Evolutionary conservation across 2,329 filamentous ascomycete genomes (phyloP), one percentile per base, ranked within the genome.

Genomic region (Claviceps citrina): DNA sequence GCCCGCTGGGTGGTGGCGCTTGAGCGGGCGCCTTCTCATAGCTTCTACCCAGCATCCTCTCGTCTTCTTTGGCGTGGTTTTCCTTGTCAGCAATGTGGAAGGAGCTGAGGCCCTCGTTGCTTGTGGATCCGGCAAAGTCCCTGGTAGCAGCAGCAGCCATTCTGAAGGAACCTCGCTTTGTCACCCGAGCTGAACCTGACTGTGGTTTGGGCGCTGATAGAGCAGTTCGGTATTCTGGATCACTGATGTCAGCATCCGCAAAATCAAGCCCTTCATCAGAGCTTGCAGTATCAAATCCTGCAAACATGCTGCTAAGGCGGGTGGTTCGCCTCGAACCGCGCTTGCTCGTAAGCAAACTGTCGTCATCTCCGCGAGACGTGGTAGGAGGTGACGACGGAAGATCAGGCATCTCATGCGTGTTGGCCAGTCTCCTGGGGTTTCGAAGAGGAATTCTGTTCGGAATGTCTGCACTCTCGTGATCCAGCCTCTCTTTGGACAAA

Each of bases 281-380:
- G 51, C 76, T 84, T 33, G 67, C 68, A 10, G 74, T 75, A 35
- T 89, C 83, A 48, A 93, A 91, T 0, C 84, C 84, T 25, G 84
- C 82, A 58, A 91, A 91, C n/a, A 93, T 65, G 54, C 83, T 91
- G 59, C 82, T 89, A 36, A 84, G 78, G 41, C 84, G 71, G 52
- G 82, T 78, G 13, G 79, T 72, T 44, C 78, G 72, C 54, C 81
- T 67, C 2, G 76, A 71, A 2, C 70, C 68, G 4, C 31, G 45
- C 39, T 68, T 71, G 41, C 59, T 63, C 1, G 78, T 81, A 2
- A 81, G 79, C 54, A 86, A 87, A 2, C 72, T 69, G 51, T 87
- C 45, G 64, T 70, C 45, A 63, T 69, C 38, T 49, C 52, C 54
- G 43, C 46, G 20, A 44, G 50, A 46, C 8, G 33, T 4, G 15